phyloP scores from a whole-genome alignment of 192 early-diverging fungal genomes.

The Podila epigama region DNA sequence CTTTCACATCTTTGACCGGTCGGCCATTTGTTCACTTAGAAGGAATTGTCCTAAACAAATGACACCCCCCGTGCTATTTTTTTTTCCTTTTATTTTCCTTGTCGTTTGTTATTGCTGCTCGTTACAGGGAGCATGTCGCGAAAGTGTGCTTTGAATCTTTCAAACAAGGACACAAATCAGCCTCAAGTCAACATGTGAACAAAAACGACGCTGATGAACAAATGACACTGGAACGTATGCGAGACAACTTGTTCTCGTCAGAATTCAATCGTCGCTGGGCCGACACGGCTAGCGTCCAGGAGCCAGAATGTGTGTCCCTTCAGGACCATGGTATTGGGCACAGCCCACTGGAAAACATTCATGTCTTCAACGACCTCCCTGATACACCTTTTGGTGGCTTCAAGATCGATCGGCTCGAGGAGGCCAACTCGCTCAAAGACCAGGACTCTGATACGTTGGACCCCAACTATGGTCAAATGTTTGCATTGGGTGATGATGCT shows the following conservation, averaged over 20 bases:
- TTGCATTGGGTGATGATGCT: background rate
- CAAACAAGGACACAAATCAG: background rate
- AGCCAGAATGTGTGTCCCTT: slow-evolving; percentile 32
- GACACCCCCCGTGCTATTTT: background rate
- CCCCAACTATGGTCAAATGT: slow-evolving; percentile 4
- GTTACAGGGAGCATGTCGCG: slow-evolving; percentile 17
- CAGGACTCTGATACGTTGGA: background rate
- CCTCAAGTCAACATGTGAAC: background rate
- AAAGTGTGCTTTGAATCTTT: slow-evolving; percentile 8
- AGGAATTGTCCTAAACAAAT: background rate
- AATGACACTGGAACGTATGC: slow-evolving; percentile 1
- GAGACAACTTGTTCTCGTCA: slow-evolving; percentile 6
- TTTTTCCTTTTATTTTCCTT: background rate
- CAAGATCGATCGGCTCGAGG: slow-evolving; percentile 3
- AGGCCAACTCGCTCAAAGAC: slow-evolving; percentile 4
- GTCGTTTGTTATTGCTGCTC: background rate
- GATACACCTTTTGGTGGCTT: background rate
- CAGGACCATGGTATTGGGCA: slow-evolving; percentile 6
- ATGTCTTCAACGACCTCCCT: slow-evolving; percentile 10
- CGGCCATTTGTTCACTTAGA: background rate
- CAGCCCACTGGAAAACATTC: slow-evolving; percentile 12
- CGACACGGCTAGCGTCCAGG: slow-evolving; percentile 3
- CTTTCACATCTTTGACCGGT: too few species aligned
- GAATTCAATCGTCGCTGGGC: slow-evolving; percentile 20
- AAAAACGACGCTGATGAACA: background rate